phyloP scores from a whole-genome alignment of 306 rosid genomes.

The Cicer bijugum region DNA sequence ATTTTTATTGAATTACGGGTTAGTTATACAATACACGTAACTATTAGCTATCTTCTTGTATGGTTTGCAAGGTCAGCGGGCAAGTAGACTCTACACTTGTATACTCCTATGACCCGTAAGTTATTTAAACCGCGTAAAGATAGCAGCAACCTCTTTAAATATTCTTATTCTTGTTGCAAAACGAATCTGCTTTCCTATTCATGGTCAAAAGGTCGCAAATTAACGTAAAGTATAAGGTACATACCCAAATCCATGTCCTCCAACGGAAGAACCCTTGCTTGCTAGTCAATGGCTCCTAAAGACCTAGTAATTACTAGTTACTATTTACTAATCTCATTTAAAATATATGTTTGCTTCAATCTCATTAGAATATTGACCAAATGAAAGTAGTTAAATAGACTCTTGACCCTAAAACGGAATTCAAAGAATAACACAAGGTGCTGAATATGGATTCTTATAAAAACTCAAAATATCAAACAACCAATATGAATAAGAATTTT shows the following conservation, averaged over 20 bases:
- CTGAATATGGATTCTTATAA: neutral
- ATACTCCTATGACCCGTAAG: too few species aligned
- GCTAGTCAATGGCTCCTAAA: neutral
- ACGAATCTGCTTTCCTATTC: neutral
- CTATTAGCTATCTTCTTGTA: too few species aligned
- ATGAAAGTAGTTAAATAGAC: neutral
- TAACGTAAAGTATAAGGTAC: neutral
- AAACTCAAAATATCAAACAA: neutral
- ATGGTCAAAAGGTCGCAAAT: neutral
- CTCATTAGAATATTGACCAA: slow-evolving; percentile 18
- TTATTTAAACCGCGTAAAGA: neutral
- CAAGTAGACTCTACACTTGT: too few species aligned
- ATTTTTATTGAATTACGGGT: too few species aligned
- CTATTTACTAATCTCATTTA: too few species aligned
- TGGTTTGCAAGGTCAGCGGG: too few species aligned
- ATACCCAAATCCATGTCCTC: neutral
- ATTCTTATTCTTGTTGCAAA: neutral
- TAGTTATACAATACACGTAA: too few species aligned
- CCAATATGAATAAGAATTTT: neutral
- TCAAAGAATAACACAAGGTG: slow-evolving; percentile 20
- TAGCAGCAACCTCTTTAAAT: neutral
- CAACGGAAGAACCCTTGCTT: neutral
- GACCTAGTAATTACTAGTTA: too few species aligned
- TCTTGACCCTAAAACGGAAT: neutral
- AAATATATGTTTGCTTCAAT: too few species aligned